Conservation (phyloP, 2,329 filamentous ascomycete genomes). For the Diaporthe sp. region DNA sequence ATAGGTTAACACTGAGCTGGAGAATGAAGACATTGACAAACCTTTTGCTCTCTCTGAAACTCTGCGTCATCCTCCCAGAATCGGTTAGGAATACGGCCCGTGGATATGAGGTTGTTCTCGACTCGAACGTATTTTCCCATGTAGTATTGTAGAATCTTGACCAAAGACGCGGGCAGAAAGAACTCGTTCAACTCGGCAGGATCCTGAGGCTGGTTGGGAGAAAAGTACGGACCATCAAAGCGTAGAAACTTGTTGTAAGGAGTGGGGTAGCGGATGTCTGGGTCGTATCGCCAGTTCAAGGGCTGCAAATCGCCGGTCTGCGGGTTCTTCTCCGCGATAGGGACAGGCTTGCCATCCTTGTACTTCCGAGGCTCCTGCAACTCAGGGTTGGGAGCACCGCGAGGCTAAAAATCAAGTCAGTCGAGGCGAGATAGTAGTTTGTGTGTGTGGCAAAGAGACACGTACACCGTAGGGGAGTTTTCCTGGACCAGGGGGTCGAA, state of each 20-base stretch:
- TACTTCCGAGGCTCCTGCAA: slow-evolving; percentile 5
- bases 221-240: slow-evolving; percentile 24
- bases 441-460: neutral
- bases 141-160: neutral
- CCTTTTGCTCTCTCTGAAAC: slow-evolving; percentile 9
- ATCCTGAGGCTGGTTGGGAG: neutral
- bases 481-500: slow-evolving; percentile 1
- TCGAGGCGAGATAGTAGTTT: neutral
- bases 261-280: neutral
- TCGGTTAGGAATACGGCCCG: neutral
- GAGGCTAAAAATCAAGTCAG: slow-evolving; percentile 1
- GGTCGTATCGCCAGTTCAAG: slow-evolving; percentile 30
- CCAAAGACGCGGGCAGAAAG: neutral
- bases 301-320: neutral
- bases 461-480: slow-evolving; percentile 23
- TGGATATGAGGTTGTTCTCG: neutral
- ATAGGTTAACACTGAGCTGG: neutral
- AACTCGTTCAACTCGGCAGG: neutral
- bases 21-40: neutral
- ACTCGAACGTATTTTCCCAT: neutral
- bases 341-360: neutral
- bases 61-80: slow-evolving; percentile 1
- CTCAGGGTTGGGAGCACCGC: slow-evolving; percentile 30
- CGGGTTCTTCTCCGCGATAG: neutral
- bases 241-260: slow-evolving; percentile 29